phyloP scores from a whole-genome alignment of 768 basidiomycete genomes.

The Sarcodon aspratus region DNA sequence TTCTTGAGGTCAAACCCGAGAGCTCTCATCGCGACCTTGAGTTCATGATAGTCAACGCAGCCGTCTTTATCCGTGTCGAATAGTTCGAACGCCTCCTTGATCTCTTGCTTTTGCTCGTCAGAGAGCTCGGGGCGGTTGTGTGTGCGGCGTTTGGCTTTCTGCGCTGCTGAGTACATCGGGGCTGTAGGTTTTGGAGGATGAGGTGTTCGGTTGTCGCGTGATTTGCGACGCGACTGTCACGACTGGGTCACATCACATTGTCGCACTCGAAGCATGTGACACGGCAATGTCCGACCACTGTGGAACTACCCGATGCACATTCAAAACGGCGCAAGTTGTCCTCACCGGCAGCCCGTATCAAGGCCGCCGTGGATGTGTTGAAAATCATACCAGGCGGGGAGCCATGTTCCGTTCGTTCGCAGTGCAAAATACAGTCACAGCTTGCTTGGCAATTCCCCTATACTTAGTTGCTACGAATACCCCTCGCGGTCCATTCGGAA shows the following conservation, averaged over 20 bases:
- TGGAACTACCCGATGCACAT: no score
- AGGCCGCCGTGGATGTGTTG: no score
- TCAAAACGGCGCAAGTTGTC: no score
- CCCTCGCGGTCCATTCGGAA: no score
- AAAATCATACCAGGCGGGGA: no score
- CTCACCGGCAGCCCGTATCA: no score
- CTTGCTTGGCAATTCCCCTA: no score
- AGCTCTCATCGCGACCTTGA: constrained; percentile 98
- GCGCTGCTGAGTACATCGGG: constrained; percentile 55
- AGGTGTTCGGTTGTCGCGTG: background rate
- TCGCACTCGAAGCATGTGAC: background rate
- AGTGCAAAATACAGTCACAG: no score
- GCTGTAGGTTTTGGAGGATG: constrained; percentile 11
- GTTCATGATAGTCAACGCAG: constrained; percentile 92
- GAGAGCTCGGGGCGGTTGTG: constrained; percentile 74
- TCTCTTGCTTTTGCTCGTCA: constrained; percentile 90
- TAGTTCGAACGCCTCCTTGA: constrained; percentile 97
- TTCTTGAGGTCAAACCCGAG: constrained; percentile 98
- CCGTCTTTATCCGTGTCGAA: constrained; percentile 99
- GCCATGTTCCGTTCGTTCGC: no score
- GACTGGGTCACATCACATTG: no score
- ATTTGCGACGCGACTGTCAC: background rate
- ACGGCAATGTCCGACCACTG: background rate
- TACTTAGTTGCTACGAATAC: no score
- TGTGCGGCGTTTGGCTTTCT: constrained; percentile 63